Evolutionary conservation across 352 stramenopile species (phyloP), one percentile per base, ranked within the genome.

Genomic region (Phytophthora pini): DNA sequence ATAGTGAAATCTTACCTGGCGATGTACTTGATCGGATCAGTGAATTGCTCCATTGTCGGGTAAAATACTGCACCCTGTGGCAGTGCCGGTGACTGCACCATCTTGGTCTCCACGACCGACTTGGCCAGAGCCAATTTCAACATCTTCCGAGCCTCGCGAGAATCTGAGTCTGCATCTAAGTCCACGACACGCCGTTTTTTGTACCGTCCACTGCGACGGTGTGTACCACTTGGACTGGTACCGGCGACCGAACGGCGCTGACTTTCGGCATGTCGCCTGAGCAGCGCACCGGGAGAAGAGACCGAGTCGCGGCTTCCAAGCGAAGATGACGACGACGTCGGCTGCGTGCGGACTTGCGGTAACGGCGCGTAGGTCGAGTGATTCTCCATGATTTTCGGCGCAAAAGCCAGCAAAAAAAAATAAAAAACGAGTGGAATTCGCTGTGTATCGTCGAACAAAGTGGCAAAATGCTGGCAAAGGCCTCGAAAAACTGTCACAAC

Each of bases 21-120:
- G 49, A 98, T 97, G 72, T 97, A 98, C 63, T 77, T 82, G 59
- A 97, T 89, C 6, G 91, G 90, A 51, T 95, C 82, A 8, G 81
- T 74, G 60, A 97, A 98, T 61, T 98, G 74, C 47, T 97, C 88
- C n/a, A 72, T 7, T 9, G 91, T 95, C 38, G 92, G 92, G 36
- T 87, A 81, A 56, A 96, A 98, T 17, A 90, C 70, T 9, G 68
- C 74, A 13, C 73, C 83, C 10, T 48, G 47, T 3, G 83, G 80
- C 34, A 87, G 69, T 7, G 70, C 11, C 3, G 47, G 40, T 7
- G 71, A 43, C 1, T 74, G 57, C 17, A 59, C 43, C 45, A 85
- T 59, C 48, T 81, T 84, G 17, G 77, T 89, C 56, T 90, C 79
- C 27, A 87, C 62, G 0, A 88, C 55, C 10, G 79, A 89, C 34